Conservation (phyloP, 2,329 filamentous ascomycete species). For the Whalleya microplaca region DNA sequence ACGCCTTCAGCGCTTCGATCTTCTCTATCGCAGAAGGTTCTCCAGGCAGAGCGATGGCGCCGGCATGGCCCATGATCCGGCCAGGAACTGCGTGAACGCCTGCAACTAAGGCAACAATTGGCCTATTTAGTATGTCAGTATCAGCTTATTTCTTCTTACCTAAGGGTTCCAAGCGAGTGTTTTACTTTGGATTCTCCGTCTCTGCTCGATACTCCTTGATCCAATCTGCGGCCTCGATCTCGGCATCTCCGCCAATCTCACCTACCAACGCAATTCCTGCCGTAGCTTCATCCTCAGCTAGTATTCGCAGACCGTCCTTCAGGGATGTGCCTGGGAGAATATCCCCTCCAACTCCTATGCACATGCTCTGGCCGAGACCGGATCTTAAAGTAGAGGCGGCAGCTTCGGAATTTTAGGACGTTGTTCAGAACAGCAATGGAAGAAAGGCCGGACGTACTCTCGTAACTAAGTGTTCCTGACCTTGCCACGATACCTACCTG, state of each 20-base stretch:
- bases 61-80: slow-evolving; percentile 78
- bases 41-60: slow-evolving; percentile 70
- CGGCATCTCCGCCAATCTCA: slow-evolving; percentile 71
- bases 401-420: slow-evolving; percentile 42
- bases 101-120: slow-evolving; percentile 73
- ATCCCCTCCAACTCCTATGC: slow-evolving; percentile 75
- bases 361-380: slow-evolving; percentile 72
- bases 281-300: slow-evolving; percentile 68
- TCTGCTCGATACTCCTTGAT: slow-evolving; percentile 66
- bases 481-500: slow-evolving; percentile 73
- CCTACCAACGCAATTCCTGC: slow-evolving; percentile 74
- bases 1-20: slow-evolving; percentile 65
- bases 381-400: slow-evolving; percentile 71
- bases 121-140: slow-evolving; percentile 46
- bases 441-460: slow-evolving; percentile 42
- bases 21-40: slow-evolving; percentile 70
- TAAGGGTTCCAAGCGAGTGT: slow-evolving; percentile 27
- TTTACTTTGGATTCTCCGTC: slow-evolving; percentile 65
- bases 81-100: slow-evolving; percentile 66
- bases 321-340: slow-evolving; percentile 75
- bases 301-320: slow-evolving; percentile 69
- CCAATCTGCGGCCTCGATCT: slow-evolving; percentile 75
- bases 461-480: slow-evolving; percentile 75
- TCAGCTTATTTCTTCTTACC: neutral
- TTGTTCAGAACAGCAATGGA: neutral